Conservation (phyloP, 1,139 yeast genomes). For the Schwanniomyces etchellsii region DNA sequence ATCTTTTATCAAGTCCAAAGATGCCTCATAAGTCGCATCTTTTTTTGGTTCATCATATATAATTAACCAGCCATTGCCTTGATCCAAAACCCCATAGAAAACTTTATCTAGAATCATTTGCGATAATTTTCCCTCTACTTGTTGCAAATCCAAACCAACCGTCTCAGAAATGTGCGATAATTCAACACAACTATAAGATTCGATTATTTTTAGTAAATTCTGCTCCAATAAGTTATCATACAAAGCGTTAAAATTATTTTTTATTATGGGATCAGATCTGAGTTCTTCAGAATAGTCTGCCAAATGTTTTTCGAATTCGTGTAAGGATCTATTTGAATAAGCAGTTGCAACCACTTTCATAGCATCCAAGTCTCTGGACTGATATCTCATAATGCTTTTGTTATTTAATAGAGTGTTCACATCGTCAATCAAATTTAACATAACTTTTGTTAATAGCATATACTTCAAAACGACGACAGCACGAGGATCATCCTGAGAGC, state of each 20-base stretch:
- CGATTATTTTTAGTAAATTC: slow-evolving; percentile 88
- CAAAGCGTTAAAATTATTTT: slow-evolving; percentile 87
- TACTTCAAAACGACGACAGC: slow-evolving; percentile 83
- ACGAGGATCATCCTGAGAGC: slow-evolving; percentile 54
- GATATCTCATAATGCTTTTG: slow-evolving; percentile 77
- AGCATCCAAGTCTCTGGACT: slow-evolving; percentile 73
- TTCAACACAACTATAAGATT: slow-evolving; percentile 94
- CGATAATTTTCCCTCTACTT: slow-evolving; percentile 89
- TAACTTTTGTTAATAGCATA: slow-evolving; percentile 86
- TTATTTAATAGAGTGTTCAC: slow-evolving; percentile 71
- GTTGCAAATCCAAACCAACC: slow-evolving; percentile 82
- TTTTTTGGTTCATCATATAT: slow-evolving; percentile 85
- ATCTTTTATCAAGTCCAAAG: slow-evolving; percentile 80
- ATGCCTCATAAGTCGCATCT: slow-evolving; percentile 86
- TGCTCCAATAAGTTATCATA: slow-evolving; percentile 93
- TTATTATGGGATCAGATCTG: slow-evolving; percentile 80
- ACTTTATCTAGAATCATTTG: slow-evolving; percentile 96
- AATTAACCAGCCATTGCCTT: slow-evolving; percentile 96
- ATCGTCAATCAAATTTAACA: slow-evolving; percentile 86
- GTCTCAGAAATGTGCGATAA: slow-evolving; percentile 81
- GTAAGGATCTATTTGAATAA: slow-evolving; percentile 80
- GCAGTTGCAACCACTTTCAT: slow-evolving; percentile 93
- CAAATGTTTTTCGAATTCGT: slow-evolving; percentile 82
- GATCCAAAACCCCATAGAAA: slow-evolving; percentile 93
- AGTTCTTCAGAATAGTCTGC: slow-evolving; percentile 68